Percentiles rank a stretch among this genome's conserved stretches.
Conservation (phyloP, 2,329 filamentous ascomycete genomes). For the Epichloe bromicola region DNA sequence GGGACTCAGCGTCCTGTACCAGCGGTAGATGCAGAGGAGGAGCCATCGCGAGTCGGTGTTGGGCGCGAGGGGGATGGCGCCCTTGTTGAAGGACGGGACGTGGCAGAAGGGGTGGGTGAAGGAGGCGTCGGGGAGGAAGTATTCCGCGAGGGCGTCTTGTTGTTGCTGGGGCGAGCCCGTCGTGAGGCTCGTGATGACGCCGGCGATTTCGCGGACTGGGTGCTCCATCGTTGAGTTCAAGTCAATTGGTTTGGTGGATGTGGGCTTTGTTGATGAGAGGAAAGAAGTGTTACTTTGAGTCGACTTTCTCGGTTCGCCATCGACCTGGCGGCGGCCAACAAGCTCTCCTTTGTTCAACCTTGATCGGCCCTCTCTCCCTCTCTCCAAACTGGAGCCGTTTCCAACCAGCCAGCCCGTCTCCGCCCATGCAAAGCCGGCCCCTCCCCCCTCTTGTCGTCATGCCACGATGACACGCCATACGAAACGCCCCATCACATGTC, state of each 20-base stretch:
- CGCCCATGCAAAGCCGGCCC: too few species aligned
- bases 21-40: slow-evolving; percentile 59
- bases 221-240: background rate
- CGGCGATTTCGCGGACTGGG: slow-evolving; percentile 42
- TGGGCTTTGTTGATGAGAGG: background rate
- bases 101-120: slow-evolving; percentile 72
- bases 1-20: slow-evolving; percentile 77
- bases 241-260: background rate
- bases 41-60: slow-evolving; percentile 50
- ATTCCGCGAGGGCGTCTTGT: slow-evolving; percentile 49
- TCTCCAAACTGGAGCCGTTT: too few species aligned
- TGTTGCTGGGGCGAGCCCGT: slow-evolving; percentile 56
- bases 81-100: slow-evolving; percentile 40
- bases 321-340: too few species aligned
- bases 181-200: slow-evolving; percentile 55
- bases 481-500: background rate
- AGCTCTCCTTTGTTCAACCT: too few species aligned
- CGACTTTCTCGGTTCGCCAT: background rate
- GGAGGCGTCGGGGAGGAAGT: slow-evolving; percentile 58
- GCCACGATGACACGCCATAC: background rate
- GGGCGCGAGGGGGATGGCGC: slow-evolving; percentile 27
- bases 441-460: too few species aligned
- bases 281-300: background rate
- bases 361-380: too few species aligned
- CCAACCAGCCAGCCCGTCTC: too few species aligned